phyloP scores from a whole-genome alignment of 2,329 filamentous ascomycete genomes.

The Thelonectria olida region DNA sequence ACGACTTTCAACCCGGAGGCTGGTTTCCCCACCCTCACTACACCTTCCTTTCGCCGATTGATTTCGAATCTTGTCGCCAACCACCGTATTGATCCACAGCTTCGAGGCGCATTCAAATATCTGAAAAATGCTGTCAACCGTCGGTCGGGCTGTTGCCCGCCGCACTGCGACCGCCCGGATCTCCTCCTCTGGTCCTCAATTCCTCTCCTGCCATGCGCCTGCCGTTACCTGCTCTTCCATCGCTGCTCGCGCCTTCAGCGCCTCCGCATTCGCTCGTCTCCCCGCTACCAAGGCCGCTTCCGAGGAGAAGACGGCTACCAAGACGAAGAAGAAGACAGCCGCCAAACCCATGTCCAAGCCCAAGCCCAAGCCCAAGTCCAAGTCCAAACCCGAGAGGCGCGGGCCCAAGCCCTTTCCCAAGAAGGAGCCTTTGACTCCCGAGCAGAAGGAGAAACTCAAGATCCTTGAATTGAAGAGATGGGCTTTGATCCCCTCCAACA shows the following conservation, averaged over 20 bases:
- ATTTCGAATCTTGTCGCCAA: background rate
- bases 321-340: background rate
- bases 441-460: slow-evolving; percentile 43
- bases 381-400: slow-evolving; percentile 42
- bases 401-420: no score
- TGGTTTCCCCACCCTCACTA: background rate
- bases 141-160: slow-evolving; percentile 51
- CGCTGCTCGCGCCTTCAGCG: slow-evolving; percentile 43
- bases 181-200: slow-evolving; percentile 36
- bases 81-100: background rate
- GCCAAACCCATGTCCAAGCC: slow-evolving; percentile 39
- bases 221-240: slow-evolving; percentile 27
- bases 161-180: slow-evolving; percentile 40
- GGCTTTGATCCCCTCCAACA: slow-evolving; percentile 32
- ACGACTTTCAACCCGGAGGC: slow-evolving; percentile 11
- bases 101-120: background rate
- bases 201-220: slow-evolving; percentile 32
- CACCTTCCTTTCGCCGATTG: background rate
- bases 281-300: slow-evolving; percentile 32
- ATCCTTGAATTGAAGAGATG: slow-evolving; percentile 37
- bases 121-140: slow-evolving; percentile 53
- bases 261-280: slow-evolving; percentile 41
- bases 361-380: slow-evolving; percentile 41
- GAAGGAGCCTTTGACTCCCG: slow-evolving; percentile 49
- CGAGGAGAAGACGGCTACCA: slow-evolving; percentile 28